A percentile compares a stretch with the other conserved stretches of the same genome.
Evolutionary conservation across 164 flowering plant species (phyloP).

Genomic region (Akebia trifoliata): DNA sequence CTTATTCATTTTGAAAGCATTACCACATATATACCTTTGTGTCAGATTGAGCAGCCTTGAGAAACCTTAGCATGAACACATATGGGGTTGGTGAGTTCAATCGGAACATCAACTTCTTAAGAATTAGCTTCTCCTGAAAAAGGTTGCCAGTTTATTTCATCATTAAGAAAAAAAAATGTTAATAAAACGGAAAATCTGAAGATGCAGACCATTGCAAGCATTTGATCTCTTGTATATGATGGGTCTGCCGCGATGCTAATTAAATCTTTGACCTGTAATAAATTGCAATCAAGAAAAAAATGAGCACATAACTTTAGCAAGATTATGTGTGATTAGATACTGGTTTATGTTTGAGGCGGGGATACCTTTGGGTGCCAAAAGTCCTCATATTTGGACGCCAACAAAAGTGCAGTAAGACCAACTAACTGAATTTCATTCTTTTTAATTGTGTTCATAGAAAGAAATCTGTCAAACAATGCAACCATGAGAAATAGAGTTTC

Average conservation of each 20-base stretch:
- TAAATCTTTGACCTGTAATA: conserved; percentile 61
- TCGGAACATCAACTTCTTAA: conserved; percentile 67
- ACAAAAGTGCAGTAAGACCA: conserved; percentile 78
- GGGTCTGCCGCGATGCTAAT: conserved; percentile 70
- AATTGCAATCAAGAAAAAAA: conserved; percentile 5
- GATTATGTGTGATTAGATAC: not conserved
- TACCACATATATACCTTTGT: conserved; percentile 43
- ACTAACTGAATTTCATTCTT: conserved; percentile 82
- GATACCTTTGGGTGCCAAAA: conserved; percentile 93
- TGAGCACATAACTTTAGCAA: conserved; percentile 3
- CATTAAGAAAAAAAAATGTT: not conserved
- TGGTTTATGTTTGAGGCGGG: no score
- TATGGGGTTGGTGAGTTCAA: conserved; percentile 72
- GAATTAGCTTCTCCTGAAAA: conserved; percentile 70
- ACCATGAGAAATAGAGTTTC: conserved; percentile 86
- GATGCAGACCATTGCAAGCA: conserved; percentile 68
- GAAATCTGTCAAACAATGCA: conserved; percentile 63
- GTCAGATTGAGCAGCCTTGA: conserved; percentile 82
- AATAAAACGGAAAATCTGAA: conserved; percentile 1
- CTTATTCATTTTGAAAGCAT: not conserved
- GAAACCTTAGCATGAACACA: conserved; percentile 85
- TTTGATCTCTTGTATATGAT: conserved; percentile 63
- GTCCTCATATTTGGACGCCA: conserved; percentile 94
- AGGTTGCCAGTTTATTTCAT: conserved; percentile 8
- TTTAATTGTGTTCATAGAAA: conserved; percentile 50